Conservation (phyloP, 2,329 filamentous ascomycete genomes). For the Teratosphaeria zuluensis region DNA sequence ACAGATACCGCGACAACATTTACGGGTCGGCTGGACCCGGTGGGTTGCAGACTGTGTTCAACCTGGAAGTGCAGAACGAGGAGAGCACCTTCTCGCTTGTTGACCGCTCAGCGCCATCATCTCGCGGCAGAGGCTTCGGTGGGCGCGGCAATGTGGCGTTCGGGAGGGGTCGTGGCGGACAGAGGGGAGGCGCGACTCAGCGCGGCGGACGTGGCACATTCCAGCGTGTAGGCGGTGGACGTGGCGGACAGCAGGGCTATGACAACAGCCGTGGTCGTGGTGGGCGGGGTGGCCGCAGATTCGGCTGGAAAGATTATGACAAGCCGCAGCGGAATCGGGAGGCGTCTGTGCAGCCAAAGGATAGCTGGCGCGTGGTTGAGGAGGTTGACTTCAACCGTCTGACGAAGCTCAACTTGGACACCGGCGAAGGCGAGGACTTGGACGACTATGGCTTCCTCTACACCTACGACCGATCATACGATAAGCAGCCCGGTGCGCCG, state of each 20-base stretch:
- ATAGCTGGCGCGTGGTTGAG: slow-evolving; percentile 90
- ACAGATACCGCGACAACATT: slow-evolving; percentile 90
- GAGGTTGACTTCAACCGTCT: slow-evolving; percentile 98
- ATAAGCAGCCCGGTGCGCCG: slow-evolving; percentile 81
- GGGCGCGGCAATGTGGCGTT: slow-evolving; percentile 85
- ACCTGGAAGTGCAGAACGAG: slow-evolving; percentile 78
- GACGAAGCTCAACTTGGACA: slow-evolving; percentile 88
- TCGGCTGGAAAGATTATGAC: slow-evolving; percentile 98
- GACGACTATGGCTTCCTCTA: slow-evolving; percentile 96
- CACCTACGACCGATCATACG: slow-evolving; percentile 93
- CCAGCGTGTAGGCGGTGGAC: slow-evolving; percentile 59
- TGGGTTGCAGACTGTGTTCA: slow-evolving; percentile 65
- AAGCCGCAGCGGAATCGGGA: slow-evolving; percentile 95
- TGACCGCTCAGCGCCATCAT: slow-evolving; percentile 80
- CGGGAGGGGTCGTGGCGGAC: slow-evolving; percentile 46
- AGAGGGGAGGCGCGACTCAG: slow-evolving; percentile 67
- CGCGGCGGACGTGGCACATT: slow-evolving; percentile 62
- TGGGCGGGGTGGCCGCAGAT: slow-evolving; percentile 69
- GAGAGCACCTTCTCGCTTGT: slow-evolving; percentile 97
- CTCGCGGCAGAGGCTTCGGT: slow-evolving; percentile 71
- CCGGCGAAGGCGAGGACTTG: slow-evolving; percentile 88
- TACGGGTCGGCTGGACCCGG: slow-evolving; percentile 73
- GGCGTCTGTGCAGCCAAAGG: slow-evolving; percentile 89
- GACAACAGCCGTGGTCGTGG: slow-evolving; percentile 61
- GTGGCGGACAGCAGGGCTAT: slow-evolving; percentile 60